Evolutionary conservation across 768 basidiomycete genomes (phyloP).

Genomic region (Mycena maculata): DNA sequence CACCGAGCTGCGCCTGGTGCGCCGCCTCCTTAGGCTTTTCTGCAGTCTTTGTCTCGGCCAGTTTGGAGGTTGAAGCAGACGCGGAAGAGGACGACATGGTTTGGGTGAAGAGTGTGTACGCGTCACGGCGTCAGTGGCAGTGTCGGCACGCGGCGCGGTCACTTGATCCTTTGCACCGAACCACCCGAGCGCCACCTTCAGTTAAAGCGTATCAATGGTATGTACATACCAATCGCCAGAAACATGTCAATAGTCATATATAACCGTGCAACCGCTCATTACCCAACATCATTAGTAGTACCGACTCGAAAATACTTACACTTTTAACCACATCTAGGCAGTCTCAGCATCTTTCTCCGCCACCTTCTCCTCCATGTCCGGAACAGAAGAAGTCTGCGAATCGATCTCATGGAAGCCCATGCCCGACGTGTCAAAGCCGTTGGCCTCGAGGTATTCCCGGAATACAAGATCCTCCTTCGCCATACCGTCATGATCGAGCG

Average conservation of each 20-base stretch:
- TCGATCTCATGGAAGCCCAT: slow-evolving; percentile 66
- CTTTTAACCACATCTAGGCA: not conserved
- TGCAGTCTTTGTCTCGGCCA: slow-evolving; percentile 50
- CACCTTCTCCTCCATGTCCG: slow-evolving; percentile 29
- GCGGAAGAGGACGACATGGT: slow-evolving; percentile 58
- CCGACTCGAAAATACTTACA: too few relatives aligned
- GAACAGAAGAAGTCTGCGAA: not conserved
- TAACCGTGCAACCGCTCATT: too few relatives aligned
- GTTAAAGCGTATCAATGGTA: too few relatives aligned
- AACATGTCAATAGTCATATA: too few relatives aligned
- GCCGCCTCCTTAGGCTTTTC: slow-evolving; percentile 61
- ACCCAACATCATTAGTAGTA: too few relatives aligned
- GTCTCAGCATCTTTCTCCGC: not conserved
- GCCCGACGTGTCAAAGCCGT: slow-evolving; percentile 82
- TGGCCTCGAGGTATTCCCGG: slow-evolving; percentile 80
- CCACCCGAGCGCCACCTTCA: too few relatives aligned
- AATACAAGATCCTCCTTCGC: slow-evolving; percentile 80
- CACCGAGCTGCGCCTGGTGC: slow-evolving; percentile 77
- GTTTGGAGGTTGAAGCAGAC: slow-evolving; percentile 58
- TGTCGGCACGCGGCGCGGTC: too few relatives aligned
- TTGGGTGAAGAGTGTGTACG: not conserved
- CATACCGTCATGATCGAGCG: slow-evolving; percentile 85
- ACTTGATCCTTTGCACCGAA: too few relatives aligned
- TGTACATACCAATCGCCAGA: too few relatives aligned
- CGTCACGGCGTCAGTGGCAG: slow-evolving; percentile 5